Evolutionary conservation across 1,284 basidiomycete species (phyloP), one percentile per base, ranked within the genome.

Genomic region (Sporisorium exsertum): DNA sequence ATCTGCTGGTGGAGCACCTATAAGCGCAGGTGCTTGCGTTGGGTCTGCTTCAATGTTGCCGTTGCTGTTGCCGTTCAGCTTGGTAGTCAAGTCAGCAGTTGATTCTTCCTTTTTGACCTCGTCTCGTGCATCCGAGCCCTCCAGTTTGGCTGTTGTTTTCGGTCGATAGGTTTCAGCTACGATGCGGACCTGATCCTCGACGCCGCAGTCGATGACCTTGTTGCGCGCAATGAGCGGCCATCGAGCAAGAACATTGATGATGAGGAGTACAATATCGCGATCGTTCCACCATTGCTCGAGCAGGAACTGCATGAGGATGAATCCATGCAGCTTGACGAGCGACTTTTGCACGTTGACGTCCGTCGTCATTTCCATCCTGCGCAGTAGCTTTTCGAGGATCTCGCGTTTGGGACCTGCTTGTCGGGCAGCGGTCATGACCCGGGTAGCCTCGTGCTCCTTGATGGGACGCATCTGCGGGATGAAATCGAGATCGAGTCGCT

Each of bases 401-500:
- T 92, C 92, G 58, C 90, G 90, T 84, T 93, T 96, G 73, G 91
- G 87, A 40, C 87, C 89, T 0, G 94, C 94, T 85, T 98, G 95
- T 40, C 94, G 91, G 72, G 98, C 90, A 0, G 95, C 96, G 64
- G 94, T 93, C 7, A 97, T 90, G 43, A 99, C 91, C 85, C 95
- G 96, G 2, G 93, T 92, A 2, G 94, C 92, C 68, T 98, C 95
- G 64, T 91, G 90, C 73, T 91, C 89, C 26, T 89, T 82, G 43
- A 98, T 89, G 0, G 94, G 91, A 64, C 91, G 91, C 81, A 97
- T 88, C 10, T 84, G 82, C 0, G 89, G 89, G 85, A 88, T 63
- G 84, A 93, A 97, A 87, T 98, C 95, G 64, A 96, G 94, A 83
- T 96, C 95, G 49, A 97, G 90, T 85, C 95, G 93, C 88, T 92